Base-by-base conservation (phyloP, 495 filamentous ascomycete genomes). In the Tuber melanosporum region DNA sequence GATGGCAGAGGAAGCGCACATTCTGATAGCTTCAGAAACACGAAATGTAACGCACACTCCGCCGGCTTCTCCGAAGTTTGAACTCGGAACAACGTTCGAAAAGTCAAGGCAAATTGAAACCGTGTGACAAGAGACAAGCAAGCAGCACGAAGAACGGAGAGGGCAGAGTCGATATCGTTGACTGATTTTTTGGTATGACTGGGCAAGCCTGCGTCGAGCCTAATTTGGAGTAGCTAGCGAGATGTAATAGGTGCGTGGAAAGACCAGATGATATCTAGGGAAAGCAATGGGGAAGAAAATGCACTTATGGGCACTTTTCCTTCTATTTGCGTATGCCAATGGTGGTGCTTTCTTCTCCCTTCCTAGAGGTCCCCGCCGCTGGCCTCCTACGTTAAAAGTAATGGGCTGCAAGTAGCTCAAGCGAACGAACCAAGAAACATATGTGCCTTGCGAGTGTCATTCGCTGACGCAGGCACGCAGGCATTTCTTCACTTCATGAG, bases 381-480 rank as follows among this genome's bases (percentile, higher is more conserved):
- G 57, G 26, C 26, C 57, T n/a, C 26, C 26, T 66, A 66, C 57
- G 26, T 15, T 6, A 66, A 66, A 32, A 5, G 57, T 32, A 36
- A 80, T 76, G 45, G 71, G 32, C 71, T 73, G 71, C 62, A 49
- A 80, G 73, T 17, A 75, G 62, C 62, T 71, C 70, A 80, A 80
- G 71, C 73, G 73, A 80, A 73, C 62, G 66, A 79, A 79, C 77
- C 76, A 79, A 73, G 71, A 79, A 74, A 71, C 45, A 15, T 73
- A 75, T 80, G 77, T 80, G 78, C 78, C 78, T 80, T 80, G 78
- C 71, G 77, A 45, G 78, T 74, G 78, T 73, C 77, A 80, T 80
- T 80, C 72, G 71, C 74, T 76, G 77, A 80, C 78, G 71, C 73
- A 75, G 73, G 70, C 72, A 80, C 76, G 45, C 76, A 70, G 46